Conservation (phyloP, 2,329 filamentous ascomycete species). For the Chaetomium strumarium region DNA sequence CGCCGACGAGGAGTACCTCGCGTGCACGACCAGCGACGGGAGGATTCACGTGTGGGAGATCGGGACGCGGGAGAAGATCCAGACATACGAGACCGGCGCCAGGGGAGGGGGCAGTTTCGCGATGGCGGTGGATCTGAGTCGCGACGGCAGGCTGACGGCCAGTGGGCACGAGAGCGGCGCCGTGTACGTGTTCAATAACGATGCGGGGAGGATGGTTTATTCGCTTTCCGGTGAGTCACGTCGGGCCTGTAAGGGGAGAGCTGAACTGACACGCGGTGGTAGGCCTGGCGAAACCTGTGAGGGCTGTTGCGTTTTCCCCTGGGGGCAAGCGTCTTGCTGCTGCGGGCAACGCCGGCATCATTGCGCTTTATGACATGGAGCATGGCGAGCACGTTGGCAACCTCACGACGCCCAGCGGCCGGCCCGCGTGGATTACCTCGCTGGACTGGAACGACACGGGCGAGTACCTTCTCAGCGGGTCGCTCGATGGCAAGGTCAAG, state of each 20-base stretch:
- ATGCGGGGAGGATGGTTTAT: slow-evolving; percentile 76
- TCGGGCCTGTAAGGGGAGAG: not conserved
- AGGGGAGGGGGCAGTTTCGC: slow-evolving; percentile 60
- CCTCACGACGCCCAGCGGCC: slow-evolving; percentile 44
- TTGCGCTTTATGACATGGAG: slow-evolving; percentile 85
- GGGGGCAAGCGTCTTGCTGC: slow-evolving; percentile 79
- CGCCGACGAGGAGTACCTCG: slow-evolving; percentile 75
- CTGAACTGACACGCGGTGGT: slow-evolving; percentile 1
- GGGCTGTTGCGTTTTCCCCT: slow-evolving; percentile 82
- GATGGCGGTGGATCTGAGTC: slow-evolving; percentile 73
- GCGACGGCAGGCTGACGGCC: slow-evolving; percentile 78
- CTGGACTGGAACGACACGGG: slow-evolving; percentile 92
- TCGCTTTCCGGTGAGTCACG: slow-evolving; percentile 65
- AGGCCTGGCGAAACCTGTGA: slow-evolving; percentile 83
- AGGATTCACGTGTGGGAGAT: slow-evolving; percentile 85
- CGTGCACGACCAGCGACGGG: slow-evolving; percentile 82
- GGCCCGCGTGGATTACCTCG: slow-evolving; percentile 71
- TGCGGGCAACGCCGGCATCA: slow-evolving; percentile 80
- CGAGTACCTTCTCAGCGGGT: slow-evolving; percentile 81
- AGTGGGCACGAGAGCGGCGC: slow-evolving; percentile 89
- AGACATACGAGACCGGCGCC: slow-evolving; percentile 72
- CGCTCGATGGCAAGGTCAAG: slow-evolving; percentile 90
- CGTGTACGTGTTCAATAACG: slow-evolving; percentile 93
- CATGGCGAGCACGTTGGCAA: slow-evolving; percentile 91
- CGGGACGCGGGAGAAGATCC: slow-evolving; percentile 43